These are phyloP conservation scores for Zymoseptoria pseudotritici DNA, from an alignment of 2,329 filamentous ascomycete genomes.

Conservation along the genomic window DNA sequence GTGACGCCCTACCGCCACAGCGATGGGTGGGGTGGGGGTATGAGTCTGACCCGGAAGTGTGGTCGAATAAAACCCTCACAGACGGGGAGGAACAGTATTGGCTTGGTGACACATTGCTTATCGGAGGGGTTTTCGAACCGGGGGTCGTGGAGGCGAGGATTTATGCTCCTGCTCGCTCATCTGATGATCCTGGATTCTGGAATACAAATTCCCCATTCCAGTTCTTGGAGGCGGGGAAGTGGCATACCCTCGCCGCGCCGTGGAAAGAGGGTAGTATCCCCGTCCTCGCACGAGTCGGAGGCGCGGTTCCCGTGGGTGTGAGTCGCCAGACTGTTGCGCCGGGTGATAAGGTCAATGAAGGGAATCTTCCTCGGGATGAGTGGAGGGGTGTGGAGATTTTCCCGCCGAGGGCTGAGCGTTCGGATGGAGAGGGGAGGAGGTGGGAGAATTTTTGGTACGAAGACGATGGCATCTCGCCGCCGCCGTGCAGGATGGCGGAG, in stretches of 20 bases:
- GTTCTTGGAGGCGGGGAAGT: slow-evolving; percentile 48
- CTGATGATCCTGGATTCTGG: slow-evolving; percentile 47
- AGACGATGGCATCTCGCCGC: slow-evolving; percentile 49
- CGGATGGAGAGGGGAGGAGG: slow-evolving; percentile 22
- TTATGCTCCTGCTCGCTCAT: slow-evolving; percentile 51
- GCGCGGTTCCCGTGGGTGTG: slow-evolving; percentile 47
- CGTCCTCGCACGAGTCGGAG: slow-evolving; percentile 49
- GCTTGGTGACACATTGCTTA: slow-evolving; percentile 59
- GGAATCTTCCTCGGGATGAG: slow-evolving; percentile 45
- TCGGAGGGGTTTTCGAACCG: slow-evolving; percentile 61
- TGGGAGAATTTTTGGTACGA: slow-evolving; percentile 46
- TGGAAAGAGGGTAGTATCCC: slow-evolving; percentile 49
- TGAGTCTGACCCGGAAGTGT: slow-evolving; percentile 59
- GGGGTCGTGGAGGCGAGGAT: slow-evolving; percentile 48
- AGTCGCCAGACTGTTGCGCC: slow-evolving; percentile 44
- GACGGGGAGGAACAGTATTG: slow-evolving; percentile 65
- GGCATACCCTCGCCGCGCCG: slow-evolving; percentile 44
- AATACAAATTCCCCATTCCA: slow-evolving; percentile 57
- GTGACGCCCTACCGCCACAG: slow-evolving; percentile 55
- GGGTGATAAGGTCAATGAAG: slow-evolving; percentile 42
- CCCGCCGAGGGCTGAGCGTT: slow-evolving; percentile 39
- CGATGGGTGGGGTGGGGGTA: slow-evolving; percentile 69
- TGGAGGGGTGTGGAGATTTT: slow-evolving; percentile 53
- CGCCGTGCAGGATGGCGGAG: slow-evolving; percentile 32
- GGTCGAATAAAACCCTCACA: slow-evolving; percentile 50